Conservation (phyloP, 2,329 filamentous ascomycete genomes). For the Aspergillus clavatus region DNA sequence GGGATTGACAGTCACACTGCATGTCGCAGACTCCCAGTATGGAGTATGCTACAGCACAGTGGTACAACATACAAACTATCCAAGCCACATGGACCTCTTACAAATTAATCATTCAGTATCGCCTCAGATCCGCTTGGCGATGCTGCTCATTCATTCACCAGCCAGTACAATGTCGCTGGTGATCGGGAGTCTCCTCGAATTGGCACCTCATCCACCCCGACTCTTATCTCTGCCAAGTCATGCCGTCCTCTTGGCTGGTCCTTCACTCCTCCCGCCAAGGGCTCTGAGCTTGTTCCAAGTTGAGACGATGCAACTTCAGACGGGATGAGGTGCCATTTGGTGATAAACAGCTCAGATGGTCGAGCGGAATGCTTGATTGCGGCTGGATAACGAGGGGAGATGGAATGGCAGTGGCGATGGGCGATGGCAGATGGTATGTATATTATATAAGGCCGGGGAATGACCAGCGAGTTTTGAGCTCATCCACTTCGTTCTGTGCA, state of each 20-base stretch:
- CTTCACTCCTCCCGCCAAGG: not conserved
- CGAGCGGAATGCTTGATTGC: not conserved
- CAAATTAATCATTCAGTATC: not conserved
- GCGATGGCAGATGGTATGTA: too few relatives aligned
- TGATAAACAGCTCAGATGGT: not conserved
- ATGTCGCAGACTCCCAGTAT: too few relatives aligned
- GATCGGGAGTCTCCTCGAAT: not conserved
- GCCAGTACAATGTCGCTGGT: not conserved
- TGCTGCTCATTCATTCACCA: not conserved
- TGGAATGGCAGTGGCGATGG: not conserved
- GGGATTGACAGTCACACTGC: too few relatives aligned
- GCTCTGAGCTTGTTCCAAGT: not conserved
- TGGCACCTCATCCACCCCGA: not conserved
- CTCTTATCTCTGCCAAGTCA: slow-evolving; percentile 14
- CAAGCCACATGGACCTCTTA: not conserved
- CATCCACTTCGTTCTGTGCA: not conserved
- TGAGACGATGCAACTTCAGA: slow-evolving; percentile 9
- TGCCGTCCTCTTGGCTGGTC: slow-evolving; percentile 1
- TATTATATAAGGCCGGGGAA: not conserved
- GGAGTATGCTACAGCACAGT: too few relatives aligned
- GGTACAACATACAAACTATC: not conserved
- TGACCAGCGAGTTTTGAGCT: not conserved
- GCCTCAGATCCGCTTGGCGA: not conserved
- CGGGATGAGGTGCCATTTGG: slow-evolving; percentile 2
- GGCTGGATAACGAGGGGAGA: not conserved